phyloP scores from a whole-genome alignment of 2,329 filamentous ascomycete species.

The Lizonia empirigonia region DNA sequence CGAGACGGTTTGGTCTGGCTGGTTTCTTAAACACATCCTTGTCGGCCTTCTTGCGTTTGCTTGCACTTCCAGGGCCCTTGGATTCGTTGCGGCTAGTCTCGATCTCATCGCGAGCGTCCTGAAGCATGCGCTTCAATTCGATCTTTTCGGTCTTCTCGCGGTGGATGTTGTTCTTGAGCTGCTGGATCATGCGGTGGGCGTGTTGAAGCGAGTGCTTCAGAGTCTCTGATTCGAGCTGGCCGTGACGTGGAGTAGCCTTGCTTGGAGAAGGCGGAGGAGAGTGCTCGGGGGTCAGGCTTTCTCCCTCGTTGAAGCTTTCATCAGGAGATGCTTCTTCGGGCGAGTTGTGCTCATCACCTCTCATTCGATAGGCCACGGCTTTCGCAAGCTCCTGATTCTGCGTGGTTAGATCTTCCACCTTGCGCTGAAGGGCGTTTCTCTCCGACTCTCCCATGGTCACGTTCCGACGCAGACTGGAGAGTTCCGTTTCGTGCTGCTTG shows the following conservation, averaged over 20 bases:
- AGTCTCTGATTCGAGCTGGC: conserved; percentile 92
- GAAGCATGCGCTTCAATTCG: conserved; percentile 90
- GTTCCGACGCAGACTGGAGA: conserved; percentile 81
- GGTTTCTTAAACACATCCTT: conserved; percentile 76
- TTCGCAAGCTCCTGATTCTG: conserved; percentile 92
- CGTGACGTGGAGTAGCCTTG: conserved; percentile 89
- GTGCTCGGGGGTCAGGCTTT: conserved; percentile 74
- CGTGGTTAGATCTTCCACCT: conserved; percentile 82
- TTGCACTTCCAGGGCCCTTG: conserved; percentile 51
- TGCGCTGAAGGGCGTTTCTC: conserved; percentile 76
- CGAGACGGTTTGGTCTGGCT: conserved; percentile 72
- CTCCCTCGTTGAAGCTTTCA: conserved; percentile 61
- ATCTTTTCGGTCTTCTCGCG: conserved; percentile 99
- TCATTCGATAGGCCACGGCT: conserved; percentile 76
- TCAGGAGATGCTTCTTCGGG: conserved; percentile 61
- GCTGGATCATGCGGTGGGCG: conserved; percentile 95
- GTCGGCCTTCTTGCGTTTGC: conserved; percentile 62
- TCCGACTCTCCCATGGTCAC: conserved; percentile 80
- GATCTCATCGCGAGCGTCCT: conserved; percentile 91
- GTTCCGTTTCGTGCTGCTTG: conserved; percentile 87
- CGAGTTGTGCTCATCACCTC: conserved; percentile 63
- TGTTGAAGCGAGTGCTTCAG: conserved; percentile 92
- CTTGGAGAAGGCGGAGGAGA: conserved; percentile 89
- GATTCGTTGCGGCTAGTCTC: conserved; percentile 67
- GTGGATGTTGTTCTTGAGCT: conserved; percentile 90